Base-by-base conservation (phyloP, 1,284 basidiomycete species). In the Cutaneotrichosporon cutaneum region DNA sequence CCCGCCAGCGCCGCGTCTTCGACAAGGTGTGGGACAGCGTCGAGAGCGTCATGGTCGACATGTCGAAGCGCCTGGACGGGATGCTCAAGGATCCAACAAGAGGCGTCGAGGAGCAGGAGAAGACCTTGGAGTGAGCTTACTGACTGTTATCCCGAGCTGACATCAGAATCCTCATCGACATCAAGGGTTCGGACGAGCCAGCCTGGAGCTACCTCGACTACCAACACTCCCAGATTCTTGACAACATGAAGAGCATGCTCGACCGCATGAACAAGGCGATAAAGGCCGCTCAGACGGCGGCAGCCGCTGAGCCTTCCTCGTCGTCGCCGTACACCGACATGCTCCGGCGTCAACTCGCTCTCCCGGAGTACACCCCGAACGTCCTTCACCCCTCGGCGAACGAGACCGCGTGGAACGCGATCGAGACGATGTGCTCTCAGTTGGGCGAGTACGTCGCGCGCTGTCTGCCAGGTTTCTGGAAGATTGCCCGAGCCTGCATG, bases 11-110 rank as follows among this genome's bases (percentile, higher is more conserved):
- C 70, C 85, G 94, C 42, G 90, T 99, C 42, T 86, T 97, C 56
- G 92, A 97, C 65, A 98, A 95, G 79, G 93, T 99, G 2, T 99
- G 96, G 96, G 85, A 83, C 4, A 93, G 88, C 27, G 94, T 98
- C 14, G 95, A 99, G 81, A 90, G 88, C 71, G 92, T 94, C 48
- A 95, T 99, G 88, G 84, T 84, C 39, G 93, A 95, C 74, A 92
- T 99, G 91, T 85, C 87, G 68, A 85, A 82, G 53, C 85, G 87
- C 33, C 82, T 99, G n/a, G 81, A 90, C 53, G 83, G 83, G 10
- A 87, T 90, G 70, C 80, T 99, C 39, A 87, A 90, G 73, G 92
- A 97, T 69, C 84, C 88, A 2, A 32, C 16, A 4, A 82, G 90
- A 51, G 87, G 85, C 52, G 85, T 95, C 4, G 96, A 99, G 63